Base-by-base conservation (phyloP, 257 asterid species). In the Solanum arcanum region DNA sequence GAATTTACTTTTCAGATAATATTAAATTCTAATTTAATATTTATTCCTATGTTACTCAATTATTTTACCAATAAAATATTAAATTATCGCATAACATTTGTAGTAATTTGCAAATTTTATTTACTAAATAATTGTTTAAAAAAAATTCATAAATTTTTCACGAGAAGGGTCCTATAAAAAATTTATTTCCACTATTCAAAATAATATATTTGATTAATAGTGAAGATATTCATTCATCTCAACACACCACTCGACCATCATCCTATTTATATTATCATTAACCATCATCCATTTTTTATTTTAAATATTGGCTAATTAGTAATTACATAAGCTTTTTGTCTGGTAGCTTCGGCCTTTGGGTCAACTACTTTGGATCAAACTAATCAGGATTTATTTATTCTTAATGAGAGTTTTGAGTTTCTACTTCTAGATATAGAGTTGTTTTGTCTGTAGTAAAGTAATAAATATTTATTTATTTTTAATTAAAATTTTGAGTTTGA, bases 361-460 rank as follows among this genome's bases (percentile, higher is more conserved):
- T 92, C 98, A 92, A 94, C 92, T 85, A 72, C 86, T 90, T 83
- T n/a, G 0, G 20, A 7, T 20, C 3, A 56, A 56, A 56, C 9
- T 25, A 59, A 59, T 20, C 12, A 59, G 25, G 5, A 21, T 7
- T 3, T 0, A 56, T 16, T 56, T 8, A 16, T 56, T 18, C 4
- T 18, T 56, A 1, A 33, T 0, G 5, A 33, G 1, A 33, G 35
- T 56, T 56, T 56, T 0, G 11, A 3, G 5, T 56, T 56, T 18
- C 12, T 20, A 0, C 9, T 0, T 35, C 0, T 20, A 1, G 0
- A 56, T 56, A 56, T 56, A 5, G 7, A 56, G 0, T 56, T 7
- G 5, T 20, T 0, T 20, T 20, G 35, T 33, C 5, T 33, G 1
- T 33, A 33, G 35, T 33, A 1, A 33, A 33, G 35, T 4, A 0